These are phyloP conservation scores for Erigeron philadelphicus DNA, from an alignment of 140 eudicot genomes.

Conservation along the genomic window DNA sequence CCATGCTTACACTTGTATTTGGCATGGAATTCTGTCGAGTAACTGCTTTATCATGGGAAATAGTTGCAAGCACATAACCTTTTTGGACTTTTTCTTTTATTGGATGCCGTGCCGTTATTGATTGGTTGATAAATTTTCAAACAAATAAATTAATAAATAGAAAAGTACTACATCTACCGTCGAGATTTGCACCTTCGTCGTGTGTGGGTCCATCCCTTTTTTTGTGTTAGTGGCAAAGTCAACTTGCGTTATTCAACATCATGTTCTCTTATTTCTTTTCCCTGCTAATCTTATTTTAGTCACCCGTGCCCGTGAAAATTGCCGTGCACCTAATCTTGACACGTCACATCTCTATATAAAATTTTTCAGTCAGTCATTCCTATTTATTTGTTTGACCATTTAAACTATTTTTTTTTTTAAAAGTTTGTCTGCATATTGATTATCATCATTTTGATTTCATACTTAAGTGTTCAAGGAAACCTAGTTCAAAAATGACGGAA, in stretches of 20 bases:
- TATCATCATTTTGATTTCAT: too few species aligned
- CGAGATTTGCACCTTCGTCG: constrained; percentile 27
- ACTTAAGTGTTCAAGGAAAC: too few species aligned
- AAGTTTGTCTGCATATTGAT: neutral
- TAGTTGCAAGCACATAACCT: constrained; percentile 21
- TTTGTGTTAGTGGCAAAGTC: constrained; percentile 29
- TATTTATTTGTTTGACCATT: too few species aligned
- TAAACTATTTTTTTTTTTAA: neutral
- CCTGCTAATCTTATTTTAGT: neutral
- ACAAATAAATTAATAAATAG: constrained; percentile 11
- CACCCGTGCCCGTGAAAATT: constrained; percentile 17
- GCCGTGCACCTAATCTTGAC: constrained; percentile 20
- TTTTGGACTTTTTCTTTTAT: constrained; percentile 31
- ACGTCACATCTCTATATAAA: neutral
- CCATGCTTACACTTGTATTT: neutral
- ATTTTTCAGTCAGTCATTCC: neutral
- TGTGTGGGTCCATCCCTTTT: constrained; percentile 31
- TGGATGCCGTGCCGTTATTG: constrained; percentile 28
- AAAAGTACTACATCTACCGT: neutral
- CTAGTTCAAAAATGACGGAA: too few species aligned
- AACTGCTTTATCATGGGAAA: constrained; percentile 21
- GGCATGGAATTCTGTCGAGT: constrained; percentile 20
- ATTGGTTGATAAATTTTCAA: constrained; percentile 18
- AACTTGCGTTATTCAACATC: constrained; percentile 32
- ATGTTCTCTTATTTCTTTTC: constrained; percentile 33